A percentile compares a stretch with the other conserved stretches of the same genome.
phyloP scores from a whole-genome alignment of 2,329 filamentous ascomycete species.

The Fusarium oligoseptatum region DNA sequence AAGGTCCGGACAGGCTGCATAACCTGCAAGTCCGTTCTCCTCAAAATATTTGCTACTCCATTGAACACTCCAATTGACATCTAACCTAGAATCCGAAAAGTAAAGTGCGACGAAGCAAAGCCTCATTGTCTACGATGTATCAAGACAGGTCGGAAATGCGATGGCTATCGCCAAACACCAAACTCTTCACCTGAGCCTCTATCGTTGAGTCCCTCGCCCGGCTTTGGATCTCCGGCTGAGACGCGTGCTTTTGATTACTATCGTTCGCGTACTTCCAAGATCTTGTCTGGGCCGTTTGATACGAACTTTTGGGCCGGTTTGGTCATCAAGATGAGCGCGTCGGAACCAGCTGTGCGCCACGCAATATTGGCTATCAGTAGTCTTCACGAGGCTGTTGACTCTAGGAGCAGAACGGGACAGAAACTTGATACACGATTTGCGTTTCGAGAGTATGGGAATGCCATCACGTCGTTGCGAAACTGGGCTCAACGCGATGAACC shows the following conservation, averaged over 20 bases:
- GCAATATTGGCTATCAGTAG: conserved; percentile 64
- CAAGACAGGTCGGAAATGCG: conserved; percentile 68
- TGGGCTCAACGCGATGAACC: conserved; percentile 49
- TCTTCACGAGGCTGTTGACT: conserved; percentile 56
- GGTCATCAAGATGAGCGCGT: conserved; percentile 60
- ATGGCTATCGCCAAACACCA: conserved; percentile 60
- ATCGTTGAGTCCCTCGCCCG: conserved; percentile 31
- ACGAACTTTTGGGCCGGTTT: conserved; percentile 59
- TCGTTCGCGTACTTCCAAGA: conserved; percentile 53
- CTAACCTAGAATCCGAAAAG: conserved; percentile 61
- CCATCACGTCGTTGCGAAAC: conserved; percentile 59
- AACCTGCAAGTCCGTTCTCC: conserved; percentile 65
- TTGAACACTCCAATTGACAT: background rate
- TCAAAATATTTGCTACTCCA: background rate
- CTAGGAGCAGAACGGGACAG: conserved; percentile 29
- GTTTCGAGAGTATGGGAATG: conserved; percentile 60
- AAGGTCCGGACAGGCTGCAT: conserved; percentile 65
- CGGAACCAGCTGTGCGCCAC: conserved; percentile 62
- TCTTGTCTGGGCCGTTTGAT: conserved; percentile 59
- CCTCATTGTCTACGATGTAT: conserved; percentile 66
- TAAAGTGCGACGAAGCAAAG: conserved; percentile 70
- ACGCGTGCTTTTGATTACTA: conserved; percentile 52
- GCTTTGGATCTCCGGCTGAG: conserved; percentile 40
- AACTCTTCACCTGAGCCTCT: conserved; percentile 33
- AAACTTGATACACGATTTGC: conserved; percentile 42